Evolutionary conservation across 352 stramenopile species (phyloP), one percentile per base, ranked within the genome.

Genomic region (Phytophthora constricta): DNA sequence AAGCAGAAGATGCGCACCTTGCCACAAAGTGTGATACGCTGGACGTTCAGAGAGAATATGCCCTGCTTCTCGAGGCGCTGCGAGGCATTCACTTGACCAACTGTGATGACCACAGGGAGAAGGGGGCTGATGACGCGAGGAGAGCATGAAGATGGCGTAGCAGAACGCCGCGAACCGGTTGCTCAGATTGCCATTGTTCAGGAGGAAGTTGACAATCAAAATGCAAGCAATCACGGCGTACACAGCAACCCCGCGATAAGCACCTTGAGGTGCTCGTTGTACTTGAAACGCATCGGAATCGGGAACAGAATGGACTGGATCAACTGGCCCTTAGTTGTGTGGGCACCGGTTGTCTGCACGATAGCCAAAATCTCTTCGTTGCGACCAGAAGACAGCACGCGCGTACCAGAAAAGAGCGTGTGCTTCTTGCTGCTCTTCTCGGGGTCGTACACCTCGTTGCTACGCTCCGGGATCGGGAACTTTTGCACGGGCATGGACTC

Each of bases 1-100:
- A 96, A 96, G 57, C 82, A 90, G 34, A 82, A 84, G 16, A 84
- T 64, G 28, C 72, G 80, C 2, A 94, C 82, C 63, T 94, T 94
- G 17, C 87, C 87, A 42, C 81, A 78, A 17, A 93, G 69, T 1
- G 89, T 72, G 63, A 96, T 90, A 4, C 77, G 81, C 58, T 86
- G 66, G 2, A 78, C 70, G 59, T 94, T 81, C 13, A 86, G 75
- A 45, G 75, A 89, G 54, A 84, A 77, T 49, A 96, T 85, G 11
- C 75, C 70, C 20, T 76, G 74, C 33, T 63, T 26, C 31, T 76
- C 49, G 11, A 96, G 72, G 5, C 87, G 82, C 27, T 81, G 64
- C 27, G 72, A 77, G 28, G 77, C 85, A 26, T 89, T 86, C 17
- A 84, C 82, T 28, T 93, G 80, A 2, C 76, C 82, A 17, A 93